Conservation (phyloP, 495 filamentous ascomycete genomes). For the Lineolata rhizophorae region DNA sequence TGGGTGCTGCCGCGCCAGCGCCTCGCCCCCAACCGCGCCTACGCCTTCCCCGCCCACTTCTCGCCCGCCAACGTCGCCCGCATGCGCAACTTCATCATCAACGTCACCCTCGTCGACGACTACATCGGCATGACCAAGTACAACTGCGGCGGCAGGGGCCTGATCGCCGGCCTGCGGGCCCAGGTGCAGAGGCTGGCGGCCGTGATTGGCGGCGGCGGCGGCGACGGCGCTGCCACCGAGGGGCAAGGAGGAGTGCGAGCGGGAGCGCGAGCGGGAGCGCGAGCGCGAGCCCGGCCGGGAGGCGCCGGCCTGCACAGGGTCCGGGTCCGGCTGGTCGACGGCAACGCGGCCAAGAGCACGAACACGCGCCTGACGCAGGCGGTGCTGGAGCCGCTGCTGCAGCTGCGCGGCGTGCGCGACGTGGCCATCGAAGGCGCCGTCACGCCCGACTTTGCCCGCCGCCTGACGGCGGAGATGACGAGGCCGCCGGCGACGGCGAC, state of each 20-base stretch:
- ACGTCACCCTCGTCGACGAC: constrained; percentile 18
- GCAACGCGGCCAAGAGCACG: constrained; percentile 7
- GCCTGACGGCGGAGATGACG: constrained; percentile 7
- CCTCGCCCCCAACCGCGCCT: constrained; percentile 14
- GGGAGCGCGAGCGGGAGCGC: no score
- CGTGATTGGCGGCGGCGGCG: constrained; percentile 8
- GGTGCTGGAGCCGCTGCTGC: constrained; percentile 8
- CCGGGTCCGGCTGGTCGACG: constrained; percentile 10
- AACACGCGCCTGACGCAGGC: constrained; percentile 6
- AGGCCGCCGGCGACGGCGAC: no score
- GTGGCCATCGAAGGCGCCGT: constrained; percentile 5
- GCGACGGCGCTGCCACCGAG: no score
- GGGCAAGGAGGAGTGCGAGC: no score
- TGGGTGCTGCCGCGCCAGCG: constrained; percentile 15
- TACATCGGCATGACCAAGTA: constrained; percentile 23
- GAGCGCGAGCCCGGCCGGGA: no score
- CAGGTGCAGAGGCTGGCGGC: constrained; percentile 15
- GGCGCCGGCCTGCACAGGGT: constrained; percentile 8
- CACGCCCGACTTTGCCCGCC: constrained; percentile 3
- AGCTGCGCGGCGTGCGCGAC: constrained; percentile 5
- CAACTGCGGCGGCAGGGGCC: constrained; percentile 17
- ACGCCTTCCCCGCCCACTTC: constrained; percentile 14
- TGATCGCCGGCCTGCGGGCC: constrained; percentile 12
- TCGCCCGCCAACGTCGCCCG: constrained; percentile 12
- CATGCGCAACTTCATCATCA: constrained; percentile 18